Percentiles rank a stretch among this genome's conserved stretches.
phyloP scores from a whole-genome alignment of 148 eudicot species.

The Rhododendron ferrugineum region DNA sequence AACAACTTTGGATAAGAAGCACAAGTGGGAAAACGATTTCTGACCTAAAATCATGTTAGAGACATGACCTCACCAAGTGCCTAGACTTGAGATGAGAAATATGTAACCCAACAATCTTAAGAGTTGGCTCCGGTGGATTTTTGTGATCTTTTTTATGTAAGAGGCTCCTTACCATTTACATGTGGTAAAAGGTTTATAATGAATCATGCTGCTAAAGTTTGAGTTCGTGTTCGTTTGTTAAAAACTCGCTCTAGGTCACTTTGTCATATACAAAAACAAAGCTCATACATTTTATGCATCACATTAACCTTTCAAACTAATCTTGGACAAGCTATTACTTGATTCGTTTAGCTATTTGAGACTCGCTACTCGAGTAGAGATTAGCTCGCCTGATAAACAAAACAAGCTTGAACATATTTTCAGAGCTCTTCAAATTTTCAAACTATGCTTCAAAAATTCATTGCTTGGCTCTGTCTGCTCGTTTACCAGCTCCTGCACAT shows the following conservation, averaged over 20 bases:
- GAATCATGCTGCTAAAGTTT: too few relatives aligned
- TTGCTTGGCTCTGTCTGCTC: not conserved
- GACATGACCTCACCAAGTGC: not conserved
- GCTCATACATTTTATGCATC: not conserved
- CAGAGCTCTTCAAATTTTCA: not conserved
- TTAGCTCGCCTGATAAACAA: not conserved
- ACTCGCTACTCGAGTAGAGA: not conserved
- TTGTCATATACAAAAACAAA: not conserved
- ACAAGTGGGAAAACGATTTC: not conserved
- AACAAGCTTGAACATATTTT: not conserved
- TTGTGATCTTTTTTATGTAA: too few relatives aligned
- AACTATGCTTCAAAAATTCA: not conserved
- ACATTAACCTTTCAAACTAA: not conserved
- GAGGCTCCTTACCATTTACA: not conserved
- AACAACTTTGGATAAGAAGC: not conserved
- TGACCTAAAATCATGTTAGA: not conserved
- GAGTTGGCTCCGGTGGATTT: not conserved
- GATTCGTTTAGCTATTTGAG: not conserved
- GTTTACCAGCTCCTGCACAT: not conserved
- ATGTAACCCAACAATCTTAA: not conserved
- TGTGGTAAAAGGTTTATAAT: not conserved
- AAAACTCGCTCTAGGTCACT: not conserved
- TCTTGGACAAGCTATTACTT: not conserved
- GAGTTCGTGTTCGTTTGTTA: too few relatives aligned
- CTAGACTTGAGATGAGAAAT: not conserved